Evolutionary conservation across 2,329 filamentous ascomycete genomes (phyloP).

Genomic region (Epichloe elymi): DNA sequence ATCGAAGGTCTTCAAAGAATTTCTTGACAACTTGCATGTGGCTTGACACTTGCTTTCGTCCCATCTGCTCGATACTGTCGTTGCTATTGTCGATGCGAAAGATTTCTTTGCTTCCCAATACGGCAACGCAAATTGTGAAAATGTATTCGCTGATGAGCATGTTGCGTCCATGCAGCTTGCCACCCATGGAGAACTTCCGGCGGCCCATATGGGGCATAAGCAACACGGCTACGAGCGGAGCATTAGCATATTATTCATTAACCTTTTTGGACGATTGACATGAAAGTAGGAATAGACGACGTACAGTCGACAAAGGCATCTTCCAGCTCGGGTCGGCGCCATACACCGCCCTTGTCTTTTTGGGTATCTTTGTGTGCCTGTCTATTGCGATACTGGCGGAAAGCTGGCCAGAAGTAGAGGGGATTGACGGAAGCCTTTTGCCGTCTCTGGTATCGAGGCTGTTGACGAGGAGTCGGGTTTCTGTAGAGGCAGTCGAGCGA

Average conservation of each 20-base stretch:
- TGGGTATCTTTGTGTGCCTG: conserved; percentile 48
- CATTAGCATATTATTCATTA: conserved; percentile 9
- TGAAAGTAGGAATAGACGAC: conserved; percentile 15
- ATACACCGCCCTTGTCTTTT: conserved; percentile 47
- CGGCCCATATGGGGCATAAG: conserved; percentile 54
- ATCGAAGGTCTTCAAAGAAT: conserved; percentile 48
- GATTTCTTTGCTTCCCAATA: conserved; percentile 29
- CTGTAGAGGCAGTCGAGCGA: conserved; percentile 30
- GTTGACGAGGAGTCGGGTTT: conserved; percentile 23
- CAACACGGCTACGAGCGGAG: conserved; percentile 33
- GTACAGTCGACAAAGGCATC: conserved; percentile 55
- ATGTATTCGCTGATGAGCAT: conserved; percentile 59
- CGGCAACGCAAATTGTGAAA: conserved; percentile 28
- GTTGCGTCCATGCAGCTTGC: conserved; percentile 53
- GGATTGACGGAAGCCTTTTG: conserved; percentile 36
- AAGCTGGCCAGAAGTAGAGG: conserved; percentile 48
- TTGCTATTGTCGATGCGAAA: conserved; percentile 30
- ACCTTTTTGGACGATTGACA: not conserved
- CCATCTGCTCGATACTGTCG: conserved; percentile 32
- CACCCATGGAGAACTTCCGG: conserved; percentile 51
- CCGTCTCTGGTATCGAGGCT: conserved; percentile 22
- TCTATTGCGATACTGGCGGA: conserved; percentile 52
- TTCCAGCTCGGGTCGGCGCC: conserved; percentile 41
- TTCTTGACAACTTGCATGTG: conserved; percentile 60
- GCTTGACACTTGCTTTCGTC: conserved; percentile 54